Conservation (phyloP, 169 alveolate genomes). For the Plasmodium blacklocki region DNA sequence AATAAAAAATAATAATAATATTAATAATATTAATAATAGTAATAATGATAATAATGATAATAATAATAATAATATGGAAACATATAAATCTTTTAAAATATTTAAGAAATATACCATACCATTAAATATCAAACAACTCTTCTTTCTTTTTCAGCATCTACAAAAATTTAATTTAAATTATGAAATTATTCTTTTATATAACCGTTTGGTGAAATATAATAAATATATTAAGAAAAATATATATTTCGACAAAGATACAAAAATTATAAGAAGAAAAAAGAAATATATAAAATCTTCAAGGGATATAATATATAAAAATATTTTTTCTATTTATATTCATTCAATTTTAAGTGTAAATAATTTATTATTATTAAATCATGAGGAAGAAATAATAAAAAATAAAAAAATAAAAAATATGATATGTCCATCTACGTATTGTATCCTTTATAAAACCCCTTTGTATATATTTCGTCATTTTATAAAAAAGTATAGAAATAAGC, state of each 20-base stretch:
- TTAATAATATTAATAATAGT: too few relatives aligned
- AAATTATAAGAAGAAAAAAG: background rate
- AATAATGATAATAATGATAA: too few relatives aligned
- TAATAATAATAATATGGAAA: too few relatives aligned
- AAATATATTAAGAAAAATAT: background rate
- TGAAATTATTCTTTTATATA: constrained; percentile 30
- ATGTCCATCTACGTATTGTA: background rate
- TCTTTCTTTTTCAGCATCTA: constrained; percentile 37
- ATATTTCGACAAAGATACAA: background rate
- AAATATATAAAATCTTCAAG: background rate
- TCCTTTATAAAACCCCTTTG: constrained; percentile 45
- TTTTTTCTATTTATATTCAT: constrained; percentile 27
- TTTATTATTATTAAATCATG: background rate
- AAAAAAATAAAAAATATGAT: background rate
- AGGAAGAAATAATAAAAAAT: constrained; percentile 1
- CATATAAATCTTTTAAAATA: background rate
- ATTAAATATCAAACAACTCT: constrained; percentile 61
- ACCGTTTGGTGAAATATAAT: constrained; percentile 2
- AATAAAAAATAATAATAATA: too few relatives aligned
- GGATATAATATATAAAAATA: constrained; percentile 20
- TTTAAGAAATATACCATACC: constrained; percentile 44
- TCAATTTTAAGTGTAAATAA: constrained; percentile 20
- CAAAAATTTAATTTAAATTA: constrained; percentile 34
- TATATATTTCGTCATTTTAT: constrained; percentile 30
- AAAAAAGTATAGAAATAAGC: constrained; percentile 10